A percentile compares a stretch with the other conserved stretches of the same genome.
phyloP scores from a whole-genome alignment of 2,329 filamentous ascomycete species.

The Cordyceps tenuipes region DNA sequence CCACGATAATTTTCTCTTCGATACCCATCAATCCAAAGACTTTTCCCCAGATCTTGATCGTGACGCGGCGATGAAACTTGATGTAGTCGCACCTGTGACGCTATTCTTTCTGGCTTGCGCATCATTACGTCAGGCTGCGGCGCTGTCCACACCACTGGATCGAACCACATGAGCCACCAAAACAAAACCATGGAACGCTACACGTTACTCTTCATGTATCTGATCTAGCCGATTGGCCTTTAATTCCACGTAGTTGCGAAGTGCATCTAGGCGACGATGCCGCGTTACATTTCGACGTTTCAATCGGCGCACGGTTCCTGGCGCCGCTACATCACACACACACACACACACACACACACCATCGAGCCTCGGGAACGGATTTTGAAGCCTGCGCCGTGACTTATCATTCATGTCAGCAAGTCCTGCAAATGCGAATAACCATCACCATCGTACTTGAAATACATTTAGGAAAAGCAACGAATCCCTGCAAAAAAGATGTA shows the following conservation, averaged over 20 bases:
- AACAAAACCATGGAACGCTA: not conserved
- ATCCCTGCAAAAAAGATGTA: not conserved
- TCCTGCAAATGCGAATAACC: not conserved
- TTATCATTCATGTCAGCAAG: not conserved
- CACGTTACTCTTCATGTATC: not conserved
- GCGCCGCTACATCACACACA: not conserved
- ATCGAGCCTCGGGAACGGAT: too few relatives aligned
- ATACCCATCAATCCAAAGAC: constrained; percentile 17
- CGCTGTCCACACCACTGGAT: not conserved
- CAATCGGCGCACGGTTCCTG: not conserved
- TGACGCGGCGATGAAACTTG: not conserved
- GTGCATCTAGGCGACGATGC: not conserved
- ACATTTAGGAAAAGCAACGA: not conserved
- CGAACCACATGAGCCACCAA: not conserved
- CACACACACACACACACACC: not conserved
- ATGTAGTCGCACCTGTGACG: not conserved
- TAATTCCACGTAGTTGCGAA: not conserved
- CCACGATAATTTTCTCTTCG: constrained; percentile 14
- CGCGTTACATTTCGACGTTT: not conserved
- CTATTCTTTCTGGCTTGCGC: not conserved
- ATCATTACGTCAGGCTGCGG: constrained; percentile 10
- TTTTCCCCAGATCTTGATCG: not conserved
- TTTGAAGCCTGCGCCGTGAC: too few relatives aligned
- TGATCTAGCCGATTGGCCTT: not conserved
- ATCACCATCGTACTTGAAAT: too few relatives aligned